Conservation (phyloP, 2,329 filamentous ascomycete genomes). For the Fusarium agapanthi region DNA sequence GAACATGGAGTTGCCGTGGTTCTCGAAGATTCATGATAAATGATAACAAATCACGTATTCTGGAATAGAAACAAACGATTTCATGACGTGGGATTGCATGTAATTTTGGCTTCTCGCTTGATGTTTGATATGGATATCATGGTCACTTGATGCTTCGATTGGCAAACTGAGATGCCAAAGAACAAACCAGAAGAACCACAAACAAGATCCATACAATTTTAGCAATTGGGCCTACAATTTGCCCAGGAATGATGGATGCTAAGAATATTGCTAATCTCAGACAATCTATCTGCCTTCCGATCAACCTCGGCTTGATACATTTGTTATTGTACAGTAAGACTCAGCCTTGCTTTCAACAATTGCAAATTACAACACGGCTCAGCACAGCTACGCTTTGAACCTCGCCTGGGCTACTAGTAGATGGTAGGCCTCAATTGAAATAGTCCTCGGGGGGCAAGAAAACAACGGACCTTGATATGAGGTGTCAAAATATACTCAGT, state of each 20-base stretch:
- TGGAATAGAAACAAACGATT: neutral
- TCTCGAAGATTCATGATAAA: slow-evolving; percentile 11
- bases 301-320: neutral
- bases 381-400: neutral
- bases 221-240: neutral
- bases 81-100: neutral
- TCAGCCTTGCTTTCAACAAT: slow-evolving; percentile 21
- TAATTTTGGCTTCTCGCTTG: neutral
- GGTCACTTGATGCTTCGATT: neutral
- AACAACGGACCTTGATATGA: no score
- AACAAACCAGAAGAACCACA: neutral
- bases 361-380: neutral
- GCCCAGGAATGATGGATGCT: neutral
- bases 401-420: neutral
- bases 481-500: no score
- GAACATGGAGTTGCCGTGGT: neutral
- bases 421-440: slow-evolving; percentile 13
- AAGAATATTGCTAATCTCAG: neutral
- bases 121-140: neutral
- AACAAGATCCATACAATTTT: neutral
- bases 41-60: neutral
- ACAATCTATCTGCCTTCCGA: slow-evolving; percentile 8
- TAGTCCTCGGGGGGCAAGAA: no score
- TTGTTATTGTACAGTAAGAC: neutral
- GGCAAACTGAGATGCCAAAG: neutral